Evolutionary conservation across 1,284 basidiomycete species (phyloP).

Genomic region (Naganishia liquefaciens): DNA sequence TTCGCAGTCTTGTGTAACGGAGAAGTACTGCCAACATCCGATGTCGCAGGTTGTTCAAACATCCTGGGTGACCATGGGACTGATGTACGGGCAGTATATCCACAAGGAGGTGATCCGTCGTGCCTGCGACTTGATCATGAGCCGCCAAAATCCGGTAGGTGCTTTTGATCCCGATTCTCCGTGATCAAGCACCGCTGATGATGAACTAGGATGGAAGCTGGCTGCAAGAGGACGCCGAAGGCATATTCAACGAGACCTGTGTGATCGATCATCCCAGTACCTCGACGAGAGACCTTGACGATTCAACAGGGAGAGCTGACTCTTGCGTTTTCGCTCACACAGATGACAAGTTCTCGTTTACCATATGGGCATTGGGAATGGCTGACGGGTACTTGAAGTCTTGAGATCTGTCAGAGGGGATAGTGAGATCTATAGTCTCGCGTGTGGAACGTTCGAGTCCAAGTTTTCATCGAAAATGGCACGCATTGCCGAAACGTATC

Average conservation of each 20-base stretch:
- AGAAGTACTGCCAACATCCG: slow-evolving; percentile 80
- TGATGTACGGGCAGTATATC: slow-evolving; percentile 88
- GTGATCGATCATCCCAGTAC: slow-evolving; percentile 81
- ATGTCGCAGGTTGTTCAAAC: slow-evolving; percentile 90
- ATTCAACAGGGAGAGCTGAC: not conserved
- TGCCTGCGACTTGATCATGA: slow-evolving; percentile 84
- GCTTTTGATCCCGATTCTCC: slow-evolving; percentile 5
- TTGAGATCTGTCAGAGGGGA: not conserved
- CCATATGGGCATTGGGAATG: slow-evolving; percentile 67
- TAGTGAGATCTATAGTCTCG: not conserved
- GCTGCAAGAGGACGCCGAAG: slow-evolving; percentile 92
- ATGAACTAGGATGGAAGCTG: slow-evolving; percentile 80
- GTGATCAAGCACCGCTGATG: not conserved
- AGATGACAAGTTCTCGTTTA: slow-evolving; percentile 87
- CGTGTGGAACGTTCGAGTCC: too few relatives aligned
- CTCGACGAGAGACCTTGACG: slow-evolving; percentile 20
- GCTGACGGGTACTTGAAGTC: slow-evolving; percentile 48
- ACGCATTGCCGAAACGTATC: too few relatives aligned
- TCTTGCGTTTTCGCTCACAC: not conserved
- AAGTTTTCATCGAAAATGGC: too few relatives aligned
- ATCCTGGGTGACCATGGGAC: slow-evolving; percentile 85
- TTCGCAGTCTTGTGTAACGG: slow-evolving; percentile 78
- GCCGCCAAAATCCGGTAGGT: slow-evolving; percentile 73
- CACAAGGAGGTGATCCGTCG: slow-evolving; percentile 75
- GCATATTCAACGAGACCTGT: slow-evolving; percentile 92